A percentile compares a stretch with the other conserved stretches of the same genome.
Evolutionary conservation across 257 asterid genomes (phyloP).

Genomic region (Agastache rugosa): DNA sequence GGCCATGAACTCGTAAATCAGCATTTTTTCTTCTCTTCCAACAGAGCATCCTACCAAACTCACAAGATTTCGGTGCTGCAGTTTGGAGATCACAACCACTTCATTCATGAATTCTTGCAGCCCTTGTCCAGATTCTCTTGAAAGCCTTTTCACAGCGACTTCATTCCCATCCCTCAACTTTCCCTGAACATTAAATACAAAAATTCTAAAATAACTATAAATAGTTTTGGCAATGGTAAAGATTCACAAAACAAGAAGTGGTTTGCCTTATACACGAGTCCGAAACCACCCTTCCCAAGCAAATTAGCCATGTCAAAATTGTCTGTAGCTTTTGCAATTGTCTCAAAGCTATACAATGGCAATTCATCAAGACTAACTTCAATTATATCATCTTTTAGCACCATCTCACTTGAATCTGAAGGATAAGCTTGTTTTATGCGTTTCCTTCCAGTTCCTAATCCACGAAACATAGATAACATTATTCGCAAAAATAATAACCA

Average conservation of each 20-base stretch:
- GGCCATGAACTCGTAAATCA: slow-evolving; percentile 44
- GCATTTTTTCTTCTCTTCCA: slow-evolving; percentile 44
- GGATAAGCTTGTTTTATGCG: background rate
- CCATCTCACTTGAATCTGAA: background rate
- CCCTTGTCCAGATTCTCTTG: slow-evolving; percentile 51
- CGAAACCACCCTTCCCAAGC: slow-evolving; percentile 47
- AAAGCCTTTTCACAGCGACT: slow-evolving; percentile 53
- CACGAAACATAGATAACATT: background rate
- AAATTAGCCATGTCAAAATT: slow-evolving; percentile 33
- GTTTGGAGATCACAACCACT: slow-evolving; percentile 49
- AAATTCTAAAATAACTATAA: background rate
- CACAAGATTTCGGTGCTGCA: slow-evolving; percentile 56
- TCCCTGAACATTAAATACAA: slow-evolving; percentile 34
- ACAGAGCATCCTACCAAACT: slow-evolving; percentile 46
- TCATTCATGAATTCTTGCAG: slow-evolving; percentile 51
- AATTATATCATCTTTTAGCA: slow-evolving; percentile 24
- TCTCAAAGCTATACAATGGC: slow-evolving; percentile 39
- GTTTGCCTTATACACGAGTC: slow-evolving; percentile 38
- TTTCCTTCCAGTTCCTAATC: slow-evolving; percentile 28
- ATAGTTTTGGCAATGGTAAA: background rate
- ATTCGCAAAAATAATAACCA: background rate
- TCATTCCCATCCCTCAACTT: slow-evolving; percentile 45
- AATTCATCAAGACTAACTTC: slow-evolving; percentile 34
- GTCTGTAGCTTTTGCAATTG: slow-evolving; percentile 38
- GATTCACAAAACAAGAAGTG: background rate